Evolutionary conservation across 1,284 basidiomycete genomes (phyloP).

Genomic region (Serendipita sp.): DNA sequence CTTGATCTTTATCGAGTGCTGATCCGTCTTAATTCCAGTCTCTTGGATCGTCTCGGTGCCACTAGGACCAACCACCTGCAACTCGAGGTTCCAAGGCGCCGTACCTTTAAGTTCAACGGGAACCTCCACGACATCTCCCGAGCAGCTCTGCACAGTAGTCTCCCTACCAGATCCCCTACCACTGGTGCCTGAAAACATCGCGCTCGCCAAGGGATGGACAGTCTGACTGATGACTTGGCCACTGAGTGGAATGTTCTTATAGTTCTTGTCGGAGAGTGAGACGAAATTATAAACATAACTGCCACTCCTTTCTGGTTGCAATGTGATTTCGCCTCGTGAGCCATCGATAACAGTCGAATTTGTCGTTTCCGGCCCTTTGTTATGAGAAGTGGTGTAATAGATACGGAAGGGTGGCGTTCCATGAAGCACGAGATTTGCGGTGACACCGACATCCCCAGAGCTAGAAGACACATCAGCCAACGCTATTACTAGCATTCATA

Average conservation of each 20-base stretch:
- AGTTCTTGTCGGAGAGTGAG: conserved; percentile 72
- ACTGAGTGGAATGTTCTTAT: conserved; percentile 56
- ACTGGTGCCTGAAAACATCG: conserved; percentile 41
- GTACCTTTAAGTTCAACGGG: conserved; percentile 73
- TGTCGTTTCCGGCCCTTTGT: conserved; percentile 46
- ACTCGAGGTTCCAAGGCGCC: conserved; percentile 74
- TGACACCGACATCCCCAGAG: conserved; percentile 86
- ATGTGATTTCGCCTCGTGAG: conserved; percentile 69
- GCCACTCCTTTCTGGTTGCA: conserved; percentile 81
- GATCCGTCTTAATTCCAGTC: conserved; percentile 38
- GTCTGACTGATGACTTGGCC: conserved; percentile 68
- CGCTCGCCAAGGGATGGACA: conserved; percentile 77
- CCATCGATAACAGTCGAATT: conserved; percentile 38
- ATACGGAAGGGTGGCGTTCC: conserved; percentile 84
- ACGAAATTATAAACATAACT: conserved; percentile 79
- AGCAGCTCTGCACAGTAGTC: conserved; percentile 47
- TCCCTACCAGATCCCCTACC: conserved; percentile 34
- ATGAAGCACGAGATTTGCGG: conserved; percentile 72
- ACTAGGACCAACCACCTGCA: conserved; percentile 59
- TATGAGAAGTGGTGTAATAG: conserved; percentile 61
- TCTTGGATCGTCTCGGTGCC: conserved; percentile 46
- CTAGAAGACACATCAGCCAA: conserved; percentile 29
- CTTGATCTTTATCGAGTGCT: conserved; percentile 44
- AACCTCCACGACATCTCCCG: conserved; percentile 56
- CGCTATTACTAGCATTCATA: not conserved